Evolutionary conservation across 2,329 filamentous ascomycete species (phyloP).

Genomic region (Alternaria sp.): DNA sequence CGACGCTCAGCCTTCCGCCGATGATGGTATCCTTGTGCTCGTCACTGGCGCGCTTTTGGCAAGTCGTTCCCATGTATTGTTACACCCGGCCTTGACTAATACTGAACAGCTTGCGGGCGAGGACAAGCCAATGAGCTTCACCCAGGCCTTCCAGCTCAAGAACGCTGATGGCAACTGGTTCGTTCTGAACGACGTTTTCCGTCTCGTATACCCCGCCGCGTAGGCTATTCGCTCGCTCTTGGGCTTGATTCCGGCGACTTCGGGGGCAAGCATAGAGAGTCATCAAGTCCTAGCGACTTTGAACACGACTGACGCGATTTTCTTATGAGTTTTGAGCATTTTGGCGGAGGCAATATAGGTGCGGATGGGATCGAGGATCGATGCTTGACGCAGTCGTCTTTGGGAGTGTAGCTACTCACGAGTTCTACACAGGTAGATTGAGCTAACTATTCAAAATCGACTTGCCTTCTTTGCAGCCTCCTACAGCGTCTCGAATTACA

Average conservation of each 20-base stretch:
- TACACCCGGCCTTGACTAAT: conserved; percentile 14
- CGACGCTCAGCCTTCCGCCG: conserved; percentile 79
- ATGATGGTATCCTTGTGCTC: conserved; percentile 77
- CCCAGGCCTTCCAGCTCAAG: conserved; percentile 85
- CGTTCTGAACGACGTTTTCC: conserved; percentile 95
- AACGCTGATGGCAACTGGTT: conserved; percentile 75
- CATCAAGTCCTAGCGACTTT: conserved; percentile 1
- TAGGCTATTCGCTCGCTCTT: conserved; percentile 21
- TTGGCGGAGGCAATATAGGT: conserved; percentile 15
- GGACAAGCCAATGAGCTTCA: conserved; percentile 87
- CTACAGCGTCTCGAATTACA: neutral
- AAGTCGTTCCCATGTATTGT: conserved; percentile 45
- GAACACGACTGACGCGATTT: conserved; percentile 6
- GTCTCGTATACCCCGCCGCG: conserved; percentile 72
- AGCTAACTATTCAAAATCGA: neutral
- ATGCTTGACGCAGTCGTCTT: neutral
- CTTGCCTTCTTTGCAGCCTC: neutral
- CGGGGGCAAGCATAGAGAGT: neutral
- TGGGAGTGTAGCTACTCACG: neutral
- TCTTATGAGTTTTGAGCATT: conserved; percentile 19
- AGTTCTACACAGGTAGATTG: neutral
- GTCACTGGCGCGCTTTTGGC: conserved; percentile 88
- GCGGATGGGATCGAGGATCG: conserved; percentile 2
- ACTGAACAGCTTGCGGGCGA: conserved; percentile 77
- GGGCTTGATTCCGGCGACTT: neutral